Base-by-base conservation (phyloP, 2,329 filamentous ascomycete species). In the Tolypocladium ophioglossoides region DNA sequence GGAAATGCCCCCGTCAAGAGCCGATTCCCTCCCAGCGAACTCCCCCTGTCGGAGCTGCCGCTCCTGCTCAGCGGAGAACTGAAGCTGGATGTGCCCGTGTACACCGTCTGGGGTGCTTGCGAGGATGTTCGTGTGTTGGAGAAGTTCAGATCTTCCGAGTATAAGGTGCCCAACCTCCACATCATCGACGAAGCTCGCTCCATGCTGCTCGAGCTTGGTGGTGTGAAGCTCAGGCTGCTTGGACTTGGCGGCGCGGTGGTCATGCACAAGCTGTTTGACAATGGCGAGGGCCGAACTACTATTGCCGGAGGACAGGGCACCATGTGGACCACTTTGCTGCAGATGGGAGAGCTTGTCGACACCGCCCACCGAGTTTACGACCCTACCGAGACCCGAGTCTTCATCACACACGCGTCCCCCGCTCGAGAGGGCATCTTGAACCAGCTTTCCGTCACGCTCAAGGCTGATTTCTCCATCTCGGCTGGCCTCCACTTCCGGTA, bases 201-300 rank as follows among this genome's bases (percentile, higher is more conserved):
- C 39, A 89, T 95, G 78, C 78, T 99, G 62, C 80, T 99, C 55
- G 94, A 99, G 73, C 79, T 97, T 57, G 94, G 92, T 54, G 94
- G 94, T 55, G 90, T 99, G 54, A 97, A 97, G 80, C 83, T 99
- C 60, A 88, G 94, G 65, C 80, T 99, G 51, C 82, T 99, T 34
- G 94, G 94, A 58, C 79, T 99, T 37, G 94, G 94, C 60, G 94
- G 94, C 64, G 94, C 94, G 8, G 92, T 99, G 6, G 94, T 99
- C 56, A 99, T 99, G 91, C 94, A 99, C 79, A 99, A 99, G 79
- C 83, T 99, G 20, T 99, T 99, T 66, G 94, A 99, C 71, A 99
- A 99, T 62, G 94, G 94, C 53, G 94, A 99, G 68, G 94, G 94
- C 57, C 86, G 92, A 71, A 99, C 94, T 51, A 99, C 95, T 2